phyloP scores from a whole-genome alignment of 495 filamentous ascomycete species.

The Penicillium macrosclerotiorum region DNA sequence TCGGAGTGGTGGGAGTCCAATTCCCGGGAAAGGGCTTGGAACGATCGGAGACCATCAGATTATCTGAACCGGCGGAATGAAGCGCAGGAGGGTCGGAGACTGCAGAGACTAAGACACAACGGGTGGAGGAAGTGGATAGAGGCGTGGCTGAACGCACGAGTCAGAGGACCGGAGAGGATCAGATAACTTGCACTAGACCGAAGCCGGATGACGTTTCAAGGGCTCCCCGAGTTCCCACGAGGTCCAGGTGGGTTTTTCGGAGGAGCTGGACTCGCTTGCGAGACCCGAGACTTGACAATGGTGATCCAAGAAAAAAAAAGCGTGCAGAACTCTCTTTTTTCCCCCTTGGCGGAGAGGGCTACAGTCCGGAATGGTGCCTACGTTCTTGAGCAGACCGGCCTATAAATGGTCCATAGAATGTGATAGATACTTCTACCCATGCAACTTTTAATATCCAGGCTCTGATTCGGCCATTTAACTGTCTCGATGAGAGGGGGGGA shows the following conservation, averaged over 20 bases:
- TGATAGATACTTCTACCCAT: too few species aligned
- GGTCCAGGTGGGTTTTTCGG: conserved; percentile 14
- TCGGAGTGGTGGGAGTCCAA: too few species aligned
- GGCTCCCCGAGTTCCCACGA: conserved; percentile 1
- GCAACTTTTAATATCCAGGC: too few species aligned
- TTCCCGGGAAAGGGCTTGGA: too few species aligned
- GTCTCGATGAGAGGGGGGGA: neutral
- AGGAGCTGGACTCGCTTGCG: conserved; percentile 2
- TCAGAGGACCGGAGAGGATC: conserved; percentile 25
- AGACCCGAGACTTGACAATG: conserved; percentile 7
- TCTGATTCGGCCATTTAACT: conserved; percentile 1
- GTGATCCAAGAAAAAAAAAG: neutral
- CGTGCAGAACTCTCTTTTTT: neutral
- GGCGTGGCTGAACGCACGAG: conserved; percentile 17
- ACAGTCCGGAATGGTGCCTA: too few species aligned
- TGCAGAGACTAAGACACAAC: conserved; percentile 13
- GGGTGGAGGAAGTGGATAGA: conserved; percentile 32
- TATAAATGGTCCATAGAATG: too few species aligned
- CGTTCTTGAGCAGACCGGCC: too few species aligned
- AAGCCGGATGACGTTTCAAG: conserved; percentile 23
- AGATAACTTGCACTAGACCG: conserved; percentile 27
- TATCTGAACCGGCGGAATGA: conserved; percentile 8
- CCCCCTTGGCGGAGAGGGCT: too few species aligned
- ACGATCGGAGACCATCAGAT: conserved; percentile 4
- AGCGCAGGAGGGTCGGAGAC: conserved; percentile 5